Evolutionary conservation across 345 rosid species (phyloP).

Genomic region (Reutealis trisperma): DNA sequence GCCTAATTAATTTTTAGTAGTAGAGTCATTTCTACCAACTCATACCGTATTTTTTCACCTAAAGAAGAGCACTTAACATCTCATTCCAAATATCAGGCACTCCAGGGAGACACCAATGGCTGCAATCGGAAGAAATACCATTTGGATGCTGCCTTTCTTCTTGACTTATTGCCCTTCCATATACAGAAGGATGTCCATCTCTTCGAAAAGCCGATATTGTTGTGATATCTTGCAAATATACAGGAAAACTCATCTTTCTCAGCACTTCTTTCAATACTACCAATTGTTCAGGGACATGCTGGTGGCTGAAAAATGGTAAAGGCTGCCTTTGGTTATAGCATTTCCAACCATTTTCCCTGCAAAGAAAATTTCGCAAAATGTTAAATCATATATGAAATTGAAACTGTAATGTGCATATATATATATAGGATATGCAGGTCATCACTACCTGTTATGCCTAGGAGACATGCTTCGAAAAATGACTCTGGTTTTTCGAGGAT

Average conservation of each 20-base stretch:
- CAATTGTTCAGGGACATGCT: slow-evolving; percentile 61
- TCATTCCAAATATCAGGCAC: slow-evolving; percentile 96
- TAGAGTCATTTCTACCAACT: slow-evolving; percentile 19
- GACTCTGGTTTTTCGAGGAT: slow-evolving; percentile 55
- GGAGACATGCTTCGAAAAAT: slow-evolving; percentile 75
- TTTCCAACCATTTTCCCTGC: slow-evolving; percentile 81
- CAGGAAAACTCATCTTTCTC: slow-evolving; percentile 71
- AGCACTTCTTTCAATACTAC: slow-evolving; percentile 70
- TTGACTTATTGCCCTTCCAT: slow-evolving; percentile 54
- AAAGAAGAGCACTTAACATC: slow-evolving; percentile 65
- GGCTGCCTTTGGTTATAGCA: slow-evolving; percentile 86
- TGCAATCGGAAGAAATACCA: slow-evolving; percentile 69
- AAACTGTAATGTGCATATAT: neutral
- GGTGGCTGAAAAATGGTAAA: slow-evolving; percentile 52
- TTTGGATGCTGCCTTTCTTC: slow-evolving; percentile 48
- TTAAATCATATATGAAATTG: neutral
- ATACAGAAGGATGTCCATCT: slow-evolving; percentile 96
- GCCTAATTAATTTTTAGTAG: slow-evolving; percentile 10
- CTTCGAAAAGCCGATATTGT: slow-evolving; percentile 71
- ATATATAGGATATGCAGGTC: neutral
- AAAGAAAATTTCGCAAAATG: neutral
- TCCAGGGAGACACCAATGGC: slow-evolving; percentile 99
- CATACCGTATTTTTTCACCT: neutral
- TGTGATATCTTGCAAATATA: slow-evolving; percentile 76
- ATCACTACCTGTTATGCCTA: slow-evolving; percentile 57